These are phyloP conservation scores for Aspergillus caelatus DNA, from an alignment of 2,329 filamentous ascomycete genomes.

Conservation along the genomic window DNA sequence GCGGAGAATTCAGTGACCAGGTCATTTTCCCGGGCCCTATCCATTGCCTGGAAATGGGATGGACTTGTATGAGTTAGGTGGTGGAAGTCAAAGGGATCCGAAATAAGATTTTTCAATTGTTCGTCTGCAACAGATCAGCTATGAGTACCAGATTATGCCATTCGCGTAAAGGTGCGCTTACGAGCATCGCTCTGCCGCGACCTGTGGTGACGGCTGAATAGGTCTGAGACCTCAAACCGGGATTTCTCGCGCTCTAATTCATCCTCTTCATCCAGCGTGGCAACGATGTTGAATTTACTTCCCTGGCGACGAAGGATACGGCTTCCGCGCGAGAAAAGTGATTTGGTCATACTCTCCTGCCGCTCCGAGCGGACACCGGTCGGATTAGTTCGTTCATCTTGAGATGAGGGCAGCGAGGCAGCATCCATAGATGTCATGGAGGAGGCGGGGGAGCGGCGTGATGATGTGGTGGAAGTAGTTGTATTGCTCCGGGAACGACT, in stretches of 20 bases:
- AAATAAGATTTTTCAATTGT: conserved; percentile 56
- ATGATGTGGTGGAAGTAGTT: conserved; percentile 54
- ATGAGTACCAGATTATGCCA: neutral
- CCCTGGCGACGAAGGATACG: conserved; percentile 52
- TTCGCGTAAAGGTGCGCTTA: conserved; percentile 30
- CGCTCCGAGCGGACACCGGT: conserved; percentile 35
- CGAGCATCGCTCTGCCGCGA: conserved; percentile 36
- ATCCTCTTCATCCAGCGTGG: conserved; percentile 45
- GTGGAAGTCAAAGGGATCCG: conserved; percentile 66
- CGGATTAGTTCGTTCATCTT: conserved; percentile 36
- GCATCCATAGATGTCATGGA: conserved; percentile 43
- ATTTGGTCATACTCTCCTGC: conserved; percentile 41
- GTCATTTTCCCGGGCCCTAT: conserved; percentile 54
- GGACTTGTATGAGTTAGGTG: conserved; percentile 64
- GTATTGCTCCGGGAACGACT: conserved; percentile 48
- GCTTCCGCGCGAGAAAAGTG: conserved; percentile 47
- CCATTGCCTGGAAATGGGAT: conserved; percentile 56
- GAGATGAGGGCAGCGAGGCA: conserved; percentile 30
- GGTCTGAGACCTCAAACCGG: conserved; percentile 35
- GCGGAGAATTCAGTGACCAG: conserved; percentile 58
- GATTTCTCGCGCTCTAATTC: conserved; percentile 37
- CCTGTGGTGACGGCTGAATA: conserved; percentile 37
- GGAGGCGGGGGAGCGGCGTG: conserved; percentile 49
- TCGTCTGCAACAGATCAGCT: conserved; percentile 33
- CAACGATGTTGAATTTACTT: conserved; percentile 49